phyloP scores from a whole-genome alignment of 2,329 filamentous ascomycete genomes.

The Xylaria digitata region DNA sequence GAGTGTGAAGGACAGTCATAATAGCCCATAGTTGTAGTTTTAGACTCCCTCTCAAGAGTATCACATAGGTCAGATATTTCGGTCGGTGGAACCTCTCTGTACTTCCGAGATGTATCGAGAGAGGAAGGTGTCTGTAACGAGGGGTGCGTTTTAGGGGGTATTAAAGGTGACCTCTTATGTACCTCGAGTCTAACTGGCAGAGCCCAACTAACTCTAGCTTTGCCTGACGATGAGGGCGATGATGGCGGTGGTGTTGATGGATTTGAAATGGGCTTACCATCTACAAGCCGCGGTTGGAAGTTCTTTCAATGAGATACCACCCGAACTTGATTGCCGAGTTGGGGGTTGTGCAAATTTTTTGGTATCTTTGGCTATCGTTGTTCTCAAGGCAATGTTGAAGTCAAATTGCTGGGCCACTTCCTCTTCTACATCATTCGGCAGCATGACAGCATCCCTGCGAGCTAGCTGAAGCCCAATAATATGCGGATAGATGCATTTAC shows the following conservation, averaged over 20 bases:
- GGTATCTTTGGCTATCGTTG: not conserved
- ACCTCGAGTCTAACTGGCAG: too few relatives aligned
- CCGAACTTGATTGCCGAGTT: not conserved
- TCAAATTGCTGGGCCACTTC: not conserved
- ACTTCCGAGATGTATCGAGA: not conserved
- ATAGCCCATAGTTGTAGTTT: not conserved
- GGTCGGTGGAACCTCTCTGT: too few relatives aligned
- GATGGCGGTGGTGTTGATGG: not conserved
- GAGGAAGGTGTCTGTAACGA: not conserved
- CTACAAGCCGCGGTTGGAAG: not conserved
- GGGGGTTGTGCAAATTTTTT: not conserved
- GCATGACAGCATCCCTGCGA: not conserved
- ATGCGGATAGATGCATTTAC: constrained; percentile 8
- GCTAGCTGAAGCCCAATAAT: constrained; percentile 21
- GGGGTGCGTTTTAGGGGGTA: too few relatives aligned
- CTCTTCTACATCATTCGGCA: constrained; percentile 9
- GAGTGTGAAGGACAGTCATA: constrained; percentile 13
- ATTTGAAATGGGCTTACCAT: not conserved
- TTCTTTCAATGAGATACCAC: not conserved
- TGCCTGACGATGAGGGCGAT: not conserved
- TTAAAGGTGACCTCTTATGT: not conserved
- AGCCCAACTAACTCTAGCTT: not conserved
- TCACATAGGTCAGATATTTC: constrained; percentile 13
- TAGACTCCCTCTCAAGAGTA: not conserved
- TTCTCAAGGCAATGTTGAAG: constrained; percentile 2